Evolutionary conservation across 2,329 filamentous ascomycete genomes (phyloP).

Genomic region (Colletotrichum gigasporum): DNA sequence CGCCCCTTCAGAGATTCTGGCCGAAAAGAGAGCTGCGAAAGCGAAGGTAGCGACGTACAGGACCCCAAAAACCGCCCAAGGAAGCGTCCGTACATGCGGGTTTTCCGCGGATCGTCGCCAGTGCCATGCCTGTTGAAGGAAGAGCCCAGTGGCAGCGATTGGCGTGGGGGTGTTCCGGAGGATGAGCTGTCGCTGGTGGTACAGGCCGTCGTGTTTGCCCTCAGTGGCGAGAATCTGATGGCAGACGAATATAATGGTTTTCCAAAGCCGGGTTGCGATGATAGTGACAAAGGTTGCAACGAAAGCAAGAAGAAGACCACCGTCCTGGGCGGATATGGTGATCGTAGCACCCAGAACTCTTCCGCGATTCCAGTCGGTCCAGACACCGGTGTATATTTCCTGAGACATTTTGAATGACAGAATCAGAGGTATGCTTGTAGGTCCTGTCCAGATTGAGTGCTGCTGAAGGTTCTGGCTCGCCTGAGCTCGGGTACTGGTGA

Average conservation of each 20-base stretch:
- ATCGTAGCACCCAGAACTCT: conserved; percentile 41
- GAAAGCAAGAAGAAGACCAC: conserved; percentile 44
- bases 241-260: conserved; percentile 33
- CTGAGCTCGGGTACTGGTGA: no score
- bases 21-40: conserved; percentile 20
- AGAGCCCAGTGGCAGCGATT: background rate
- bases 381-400: conserved; percentile 39
- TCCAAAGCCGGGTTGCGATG: conserved; percentile 35
- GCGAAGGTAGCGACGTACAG: background rate
- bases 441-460: no score
- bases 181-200: conserved; percentile 39
- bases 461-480: no score
- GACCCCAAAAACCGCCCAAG: background rate
- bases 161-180: conserved; percentile 33
- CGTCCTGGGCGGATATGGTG: conserved; percentile 40
- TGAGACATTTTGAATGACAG: background rate
- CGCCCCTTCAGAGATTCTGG: background rate
- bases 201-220: conserved; percentile 34
- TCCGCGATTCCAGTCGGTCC: conserved; percentile 45
- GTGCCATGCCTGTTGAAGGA: conserved; percentile 26
- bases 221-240: conserved; percentile 33
- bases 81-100: conserved; percentile 2
- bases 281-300: conserved; percentile 42
- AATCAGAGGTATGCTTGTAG: no score
- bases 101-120: conserved; percentile 16